Base-by-base conservation (phyloP, 176 grass and related monocot genomes). In the Oryza punctata region DNA sequence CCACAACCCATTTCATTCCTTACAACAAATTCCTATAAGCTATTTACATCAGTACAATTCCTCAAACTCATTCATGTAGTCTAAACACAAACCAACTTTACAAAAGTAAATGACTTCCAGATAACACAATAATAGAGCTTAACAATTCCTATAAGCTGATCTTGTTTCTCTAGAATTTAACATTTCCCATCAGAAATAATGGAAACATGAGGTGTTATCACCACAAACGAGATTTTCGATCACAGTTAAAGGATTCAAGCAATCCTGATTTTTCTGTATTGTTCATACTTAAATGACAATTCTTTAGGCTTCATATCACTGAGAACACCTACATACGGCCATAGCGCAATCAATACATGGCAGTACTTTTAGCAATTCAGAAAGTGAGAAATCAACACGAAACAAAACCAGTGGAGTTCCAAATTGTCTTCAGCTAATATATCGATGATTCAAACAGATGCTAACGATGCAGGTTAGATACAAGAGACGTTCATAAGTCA, bases 11-110 rank as follows among this genome's bases (percentile, higher is more conserved):
- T 33, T 4, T 33, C 32, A 33, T 33, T 33, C 32, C 92, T 91
- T 30, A 95, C 95, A 32, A 91, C 92, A 87, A 94, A 98, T 90
- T 98, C 95, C 95, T 98, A 77, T 26, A 70, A n/a, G 65, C 4
- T 33, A 41, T 8, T 65, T 35, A 61, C 8, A 65, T 67, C 66
- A 89, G 7, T 37, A 19, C 11, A 29, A 3, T 29, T 40, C 54
- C 28, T 81, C 21, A 40, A 65, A 69, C 24, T 5, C 1, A 63
- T 32, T 54, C 33, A 78, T 27, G 30, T 28, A 70, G 46, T 63
- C 16, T 3, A 65, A 46, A 80, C 0, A 76, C n/a, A 60, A 74
- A 78, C 8, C 10, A 73, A 18, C 43, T n/a, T 26, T 37, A 49
- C 60, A 59, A 27, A 49, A 28, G 8, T 7, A 16, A 52, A 67